A percentile compares a stretch with the other conserved stretches of the same genome.
Evolutionary conservation across 2,329 filamentous ascomycete species (phyloP).

Genomic region (Paradendryphiella salina): DNA sequence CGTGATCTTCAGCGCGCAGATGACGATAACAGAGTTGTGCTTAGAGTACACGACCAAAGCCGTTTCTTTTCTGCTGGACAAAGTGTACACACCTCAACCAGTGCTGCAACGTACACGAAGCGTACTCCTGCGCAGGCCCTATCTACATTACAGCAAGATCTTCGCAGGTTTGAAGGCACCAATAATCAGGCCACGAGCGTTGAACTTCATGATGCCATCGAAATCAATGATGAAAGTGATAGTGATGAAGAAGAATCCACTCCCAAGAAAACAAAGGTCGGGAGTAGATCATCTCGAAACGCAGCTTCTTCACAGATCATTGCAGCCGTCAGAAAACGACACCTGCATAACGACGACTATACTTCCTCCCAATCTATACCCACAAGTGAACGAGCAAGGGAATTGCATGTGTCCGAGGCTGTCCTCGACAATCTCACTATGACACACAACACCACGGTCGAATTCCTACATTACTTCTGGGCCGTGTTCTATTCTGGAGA

Average conservation of each 20-base stretch:
- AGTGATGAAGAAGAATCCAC: constrained; percentile 64
- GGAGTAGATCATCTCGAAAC: constrained; percentile 68
- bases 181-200: constrained; percentile 41
- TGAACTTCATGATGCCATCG: constrained; percentile 66
- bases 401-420: constrained; percentile 44
- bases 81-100: constrained; percentile 50
- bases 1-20: constrained; percentile 77
- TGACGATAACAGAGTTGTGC: constrained; percentile 74
- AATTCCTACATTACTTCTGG: constrained; percentile 99
- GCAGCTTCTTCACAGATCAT: constrained; percentile 69
- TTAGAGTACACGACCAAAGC: constrained; percentile 87
- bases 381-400: constrained; percentile 36
- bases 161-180: constrained; percentile 53
- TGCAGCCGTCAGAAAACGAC: constrained; percentile 64
- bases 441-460: constrained; percentile 89
- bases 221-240: constrained; percentile 67
- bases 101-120: constrained; percentile 64
- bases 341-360: constrained; percentile 57
- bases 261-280: constrained; percentile 62
- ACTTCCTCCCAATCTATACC: constrained; percentile 28
- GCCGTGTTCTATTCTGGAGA: constrained; percentile 87
- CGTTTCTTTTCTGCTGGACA: constrained; percentile 69
- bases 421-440: constrained; percentile 67
- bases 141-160: constrained; percentile 63
- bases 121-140: constrained; percentile 73